Conservation (phyloP, 306 rosid species). For the Mimosa bimucronata region DNA sequence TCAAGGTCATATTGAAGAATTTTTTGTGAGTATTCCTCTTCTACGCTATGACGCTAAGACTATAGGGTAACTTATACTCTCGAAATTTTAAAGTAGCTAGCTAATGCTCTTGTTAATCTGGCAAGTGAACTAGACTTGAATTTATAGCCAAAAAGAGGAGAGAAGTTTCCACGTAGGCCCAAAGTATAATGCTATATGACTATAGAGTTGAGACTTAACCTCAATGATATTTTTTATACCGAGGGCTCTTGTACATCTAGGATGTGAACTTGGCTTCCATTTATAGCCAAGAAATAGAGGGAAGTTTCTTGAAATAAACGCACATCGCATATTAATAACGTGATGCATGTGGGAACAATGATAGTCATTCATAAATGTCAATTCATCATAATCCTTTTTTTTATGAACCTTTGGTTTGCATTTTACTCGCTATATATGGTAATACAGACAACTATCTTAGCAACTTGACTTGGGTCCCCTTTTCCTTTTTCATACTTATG, state of each 20-base stretch:
- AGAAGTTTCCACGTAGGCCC: too few species aligned
- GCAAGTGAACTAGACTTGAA: too few species aligned
- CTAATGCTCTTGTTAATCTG: too few species aligned
- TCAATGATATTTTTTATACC: neutral
- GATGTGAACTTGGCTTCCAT: neutral
- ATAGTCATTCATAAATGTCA: neutral
- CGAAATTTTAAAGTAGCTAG: too few species aligned
- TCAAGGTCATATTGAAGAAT: constrained; percentile 3
- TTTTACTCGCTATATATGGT: neutral
- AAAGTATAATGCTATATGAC: too few species aligned
- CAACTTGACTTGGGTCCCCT: too few species aligned
- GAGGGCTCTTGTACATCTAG: neutral
- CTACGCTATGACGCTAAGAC: too few species aligned
- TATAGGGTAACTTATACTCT: too few species aligned
- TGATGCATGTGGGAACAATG: neutral
- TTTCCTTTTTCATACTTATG: too few species aligned
- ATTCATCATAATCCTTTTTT: too few species aligned
- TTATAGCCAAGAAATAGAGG: neutral
- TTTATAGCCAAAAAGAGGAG: too few species aligned
- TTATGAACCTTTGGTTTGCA: neutral
- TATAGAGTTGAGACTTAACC: neutral
- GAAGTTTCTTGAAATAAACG: neutral
- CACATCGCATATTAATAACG: neutral
- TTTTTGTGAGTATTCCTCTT: neutral
- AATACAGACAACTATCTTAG: too few species aligned